Conservation (phyloP, 2,329 filamentous ascomycete species). For the Pseudogymnoascus sp. region DNA sequence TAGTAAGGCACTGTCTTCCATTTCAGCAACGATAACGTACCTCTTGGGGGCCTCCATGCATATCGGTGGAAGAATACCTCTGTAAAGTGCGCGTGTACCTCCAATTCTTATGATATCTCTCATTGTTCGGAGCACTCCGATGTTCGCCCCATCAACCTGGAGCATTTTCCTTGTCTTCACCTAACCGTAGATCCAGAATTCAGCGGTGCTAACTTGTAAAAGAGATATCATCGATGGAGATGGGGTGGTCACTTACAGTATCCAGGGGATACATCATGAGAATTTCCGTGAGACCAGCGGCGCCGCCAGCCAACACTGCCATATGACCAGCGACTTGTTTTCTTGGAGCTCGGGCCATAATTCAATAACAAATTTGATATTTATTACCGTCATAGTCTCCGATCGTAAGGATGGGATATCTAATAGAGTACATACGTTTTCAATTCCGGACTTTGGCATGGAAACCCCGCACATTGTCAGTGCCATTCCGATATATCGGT, state of each 20-base stretch:
- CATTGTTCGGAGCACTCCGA: background rate
- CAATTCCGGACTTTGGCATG: background rate
- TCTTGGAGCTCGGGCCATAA: background rate
- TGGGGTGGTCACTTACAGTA: too few species aligned
- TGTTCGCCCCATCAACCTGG: background rate
- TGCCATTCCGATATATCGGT: too few species aligned
- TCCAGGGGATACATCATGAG: constrained; percentile 7
- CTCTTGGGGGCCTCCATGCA: constrained; percentile 89
- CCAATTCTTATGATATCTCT: background rate
- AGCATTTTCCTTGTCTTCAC: background rate
- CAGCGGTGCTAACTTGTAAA: constrained; percentile 53
- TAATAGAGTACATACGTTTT: background rate
- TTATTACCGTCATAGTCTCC: background rate
- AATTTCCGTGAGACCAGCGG: constrained; percentile 11
- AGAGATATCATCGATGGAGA: too few species aligned
- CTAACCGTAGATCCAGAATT: background rate
- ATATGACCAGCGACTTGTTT: background rate
- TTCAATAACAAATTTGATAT: background rate
- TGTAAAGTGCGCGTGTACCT: constrained; percentile 55
- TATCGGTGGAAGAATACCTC: constrained; percentile 85
- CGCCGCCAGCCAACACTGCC: background rate
- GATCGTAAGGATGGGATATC: background rate
- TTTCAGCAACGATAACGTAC: background rate
- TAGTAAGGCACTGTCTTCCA: background rate
- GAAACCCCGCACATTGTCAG: background rate